Evolutionary conservation across 192 early-diverging fungal species (phyloP), one percentile per base, ranked within the genome.

Genomic region (Gaertneriomyces sp.): DNA sequence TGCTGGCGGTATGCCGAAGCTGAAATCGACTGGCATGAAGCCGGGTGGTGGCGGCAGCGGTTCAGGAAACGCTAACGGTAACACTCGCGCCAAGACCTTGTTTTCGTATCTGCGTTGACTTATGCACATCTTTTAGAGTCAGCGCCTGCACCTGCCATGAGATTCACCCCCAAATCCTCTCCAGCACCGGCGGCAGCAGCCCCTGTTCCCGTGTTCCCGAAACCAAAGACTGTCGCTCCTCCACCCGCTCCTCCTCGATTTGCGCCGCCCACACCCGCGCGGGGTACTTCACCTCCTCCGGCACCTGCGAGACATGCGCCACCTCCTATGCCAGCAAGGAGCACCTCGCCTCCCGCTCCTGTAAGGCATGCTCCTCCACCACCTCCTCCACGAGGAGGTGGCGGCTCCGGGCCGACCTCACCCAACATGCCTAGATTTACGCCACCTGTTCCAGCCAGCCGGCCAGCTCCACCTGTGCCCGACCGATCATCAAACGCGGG

Each of bases 1-100:
- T 71, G 79, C 82, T 5, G 82, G 82, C 10, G 82, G 82, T 47
- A 84, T 84, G 79, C 82, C 82, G 7, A 84, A 82, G 59, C 63
- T 84, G 33, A 76, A 71, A 50, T 67, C 79, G 4, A 60, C 79
- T 2, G 78, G 72, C 45, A 8, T 25, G 11, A 16, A 10, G 11
- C 60, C 40, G 14, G 41, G 45, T 7, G 42, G 57, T 38, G 61
- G 57, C 25, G 61, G 47, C 16, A 16, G 58, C n/a, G 45, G 56
- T 45, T 3, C 53, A 40, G 51, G 25, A 33, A 33, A 33, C 25
- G 25, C 25, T 33, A 33, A 33, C 25, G 25, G 25, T 33, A 33
- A 33, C 25, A 0, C 25, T 33, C 25, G 25, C 25, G 25, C 25
- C 25, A 33, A 33, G 25, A 33, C 25, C 25, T 33, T 2, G n/a